Percentiles rank a stretch among this genome's conserved stretches.
These are phyloP conservation scores for Sclerotiophoma versabilis DNA, from an alignment of 2,329 filamentous ascomycete species.

Conservation along the genomic window DNA sequence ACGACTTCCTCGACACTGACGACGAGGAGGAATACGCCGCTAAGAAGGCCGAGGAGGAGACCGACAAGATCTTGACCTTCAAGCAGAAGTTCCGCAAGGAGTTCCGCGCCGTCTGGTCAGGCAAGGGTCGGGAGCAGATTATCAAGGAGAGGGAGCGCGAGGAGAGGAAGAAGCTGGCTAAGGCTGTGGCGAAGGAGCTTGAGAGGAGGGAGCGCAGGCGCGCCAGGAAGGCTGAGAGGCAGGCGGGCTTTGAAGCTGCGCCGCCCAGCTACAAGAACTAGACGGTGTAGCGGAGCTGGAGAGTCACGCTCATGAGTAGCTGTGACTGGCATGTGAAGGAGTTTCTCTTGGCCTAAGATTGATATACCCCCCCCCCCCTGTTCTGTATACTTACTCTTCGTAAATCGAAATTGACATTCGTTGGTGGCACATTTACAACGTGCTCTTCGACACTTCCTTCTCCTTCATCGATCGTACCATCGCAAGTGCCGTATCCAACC, in stretches of 20 bases:
- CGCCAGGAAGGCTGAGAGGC: constrained; percentile 31
- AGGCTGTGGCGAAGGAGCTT: constrained; percentile 41
- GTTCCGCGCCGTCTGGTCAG: constrained; percentile 39
- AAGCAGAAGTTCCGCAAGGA: constrained; percentile 42
- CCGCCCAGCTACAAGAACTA: constrained; percentile 35
- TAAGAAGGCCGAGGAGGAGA: constrained; percentile 40
- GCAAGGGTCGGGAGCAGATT: constrained; percentile 35
- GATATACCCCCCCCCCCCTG: constrained; percentile 17
- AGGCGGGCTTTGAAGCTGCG: constrained; percentile 24
- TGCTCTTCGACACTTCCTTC: constrained; percentile 33
- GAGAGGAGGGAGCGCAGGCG: constrained; percentile 35
- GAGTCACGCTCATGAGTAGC: not conserved
- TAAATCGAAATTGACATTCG: not conserved
- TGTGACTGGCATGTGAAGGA: constrained; percentile 4
- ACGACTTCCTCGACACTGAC: constrained; percentile 41
- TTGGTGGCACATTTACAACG: constrained; percentile 20
- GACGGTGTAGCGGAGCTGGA: not conserved
- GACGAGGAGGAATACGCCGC: constrained; percentile 39
- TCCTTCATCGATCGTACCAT: constrained; percentile 39
- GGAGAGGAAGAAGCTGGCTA: constrained; percentile 42
- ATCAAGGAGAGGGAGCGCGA: constrained; percentile 40
- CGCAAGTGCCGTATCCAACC: constrained; percentile 37
- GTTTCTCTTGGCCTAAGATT: constrained; percentile 14
- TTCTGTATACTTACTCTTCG: not conserved
- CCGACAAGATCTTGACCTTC: constrained; percentile 38